These are phyloP conservation scores for Nannizziopsis arthrosporioides DNA, from an alignment of 2,329 filamentous ascomycete genomes.

Conservation along the genomic window DNA sequence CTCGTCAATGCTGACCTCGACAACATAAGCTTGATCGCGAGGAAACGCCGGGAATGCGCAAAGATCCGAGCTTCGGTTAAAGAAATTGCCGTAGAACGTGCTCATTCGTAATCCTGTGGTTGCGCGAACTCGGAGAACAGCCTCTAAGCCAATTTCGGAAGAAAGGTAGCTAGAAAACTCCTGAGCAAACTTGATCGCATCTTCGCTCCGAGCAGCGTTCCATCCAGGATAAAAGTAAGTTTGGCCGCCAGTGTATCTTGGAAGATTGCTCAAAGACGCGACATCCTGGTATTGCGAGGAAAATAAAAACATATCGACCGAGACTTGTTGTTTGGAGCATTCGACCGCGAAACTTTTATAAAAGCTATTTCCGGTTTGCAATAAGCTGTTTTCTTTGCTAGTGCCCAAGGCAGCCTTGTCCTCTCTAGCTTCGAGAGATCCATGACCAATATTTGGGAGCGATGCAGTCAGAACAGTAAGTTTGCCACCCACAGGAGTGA, in stretches of 20 bases:
- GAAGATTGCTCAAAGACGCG: constrained; percentile 86
- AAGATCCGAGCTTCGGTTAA: constrained; percentile 93
- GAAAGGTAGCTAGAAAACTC: constrained; percentile 98
- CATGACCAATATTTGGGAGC: constrained; percentile 77
- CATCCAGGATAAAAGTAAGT: constrained; percentile 98
- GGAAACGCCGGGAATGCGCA: constrained; percentile 98
- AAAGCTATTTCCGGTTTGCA: constrained; percentile 90
- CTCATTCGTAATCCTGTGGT: constrained; percentile 93
- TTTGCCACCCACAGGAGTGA: constrained; percentile 87
- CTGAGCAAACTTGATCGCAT: constrained; percentile 93
- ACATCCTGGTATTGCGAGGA: constrained; percentile 96
- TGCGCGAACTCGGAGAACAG: constrained; percentile 86
- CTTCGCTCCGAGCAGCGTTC: constrained; percentile 86
- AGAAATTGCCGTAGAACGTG: constrained; percentile 98
- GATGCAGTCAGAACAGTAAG: constrained; percentile 83
- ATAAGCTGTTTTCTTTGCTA: constrained; percentile 72
- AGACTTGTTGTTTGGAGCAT: constrained; percentile 97
- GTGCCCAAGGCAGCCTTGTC: constrained; percentile 94
- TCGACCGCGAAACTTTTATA: constrained; percentile 99
- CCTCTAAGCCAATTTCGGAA: constrained; percentile 88
- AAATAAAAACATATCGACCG: constrained; percentile 96
- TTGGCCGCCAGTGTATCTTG: constrained; percentile 90
- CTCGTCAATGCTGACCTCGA: constrained; percentile 96
- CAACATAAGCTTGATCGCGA: constrained; percentile 91
- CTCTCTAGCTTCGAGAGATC: constrained; percentile 84